Percentiles rank a stretch among this genome's conserved stretches.
Conservation (phyloP, 2,329 filamentous ascomycete genomes). For the Annulohypoxylon truncatum region DNA sequence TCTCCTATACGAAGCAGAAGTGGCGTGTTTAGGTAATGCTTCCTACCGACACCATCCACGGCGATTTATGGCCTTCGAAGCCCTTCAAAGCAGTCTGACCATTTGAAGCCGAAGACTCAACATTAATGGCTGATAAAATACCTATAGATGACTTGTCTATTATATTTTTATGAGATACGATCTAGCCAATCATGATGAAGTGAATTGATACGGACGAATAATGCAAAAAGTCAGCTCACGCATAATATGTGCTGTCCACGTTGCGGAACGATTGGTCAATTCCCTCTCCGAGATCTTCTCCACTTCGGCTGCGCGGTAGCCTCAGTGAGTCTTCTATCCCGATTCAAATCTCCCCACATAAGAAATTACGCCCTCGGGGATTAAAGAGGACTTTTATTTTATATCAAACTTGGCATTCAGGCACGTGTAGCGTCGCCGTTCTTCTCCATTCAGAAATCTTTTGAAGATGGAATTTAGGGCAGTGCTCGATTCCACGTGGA, state of each 20-base stretch:
- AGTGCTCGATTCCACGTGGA: constrained; percentile 6
- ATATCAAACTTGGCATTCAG: constrained; percentile 1
- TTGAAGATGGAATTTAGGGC: not conserved
- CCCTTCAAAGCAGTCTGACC: not conserved
- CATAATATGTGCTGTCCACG: constrained; percentile 26
- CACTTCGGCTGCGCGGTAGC: not conserved
- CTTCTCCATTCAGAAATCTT: not conserved
- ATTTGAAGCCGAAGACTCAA: not conserved
- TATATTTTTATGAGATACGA: not conserved
- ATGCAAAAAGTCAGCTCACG: not conserved
- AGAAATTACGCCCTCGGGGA: not conserved
- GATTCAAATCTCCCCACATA: constrained; percentile 15
- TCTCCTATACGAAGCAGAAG: not conserved
- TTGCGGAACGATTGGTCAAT: constrained; percentile 42
- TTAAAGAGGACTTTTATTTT: not conserved
- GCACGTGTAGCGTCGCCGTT: constrained; percentile 11
- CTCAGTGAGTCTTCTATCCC: not conserved
- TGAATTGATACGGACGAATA: not conserved
- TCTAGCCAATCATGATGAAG: not conserved
- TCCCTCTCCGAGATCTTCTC: constrained; percentile 14
- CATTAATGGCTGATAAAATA: not conserved
- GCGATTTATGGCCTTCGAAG: not conserved
- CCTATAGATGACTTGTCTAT: too few relatives aligned
- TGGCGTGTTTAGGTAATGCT: not conserved
- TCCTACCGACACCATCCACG: not conserved